Evolutionary conservation across 495 filamentous ascomycete species (phyloP), one percentile per base, ranked within the genome.

Genomic region (Xylaria acuta): DNA sequence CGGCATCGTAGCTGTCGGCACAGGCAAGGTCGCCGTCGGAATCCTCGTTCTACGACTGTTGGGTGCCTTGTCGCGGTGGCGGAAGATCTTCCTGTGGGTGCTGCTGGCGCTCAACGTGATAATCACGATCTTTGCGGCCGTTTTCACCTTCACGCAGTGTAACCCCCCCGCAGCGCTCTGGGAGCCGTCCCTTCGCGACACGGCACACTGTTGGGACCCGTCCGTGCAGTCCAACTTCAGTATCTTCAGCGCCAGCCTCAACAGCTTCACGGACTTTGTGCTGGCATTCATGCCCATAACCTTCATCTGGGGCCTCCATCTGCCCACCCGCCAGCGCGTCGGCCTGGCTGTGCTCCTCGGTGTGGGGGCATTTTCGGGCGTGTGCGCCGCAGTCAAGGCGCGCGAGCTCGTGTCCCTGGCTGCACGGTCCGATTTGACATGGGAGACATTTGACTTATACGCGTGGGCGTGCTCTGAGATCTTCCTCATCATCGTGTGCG

Each of bases 331-430:
- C 0, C 41, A 53, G 47, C 73, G 58, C 41, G 12, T 73, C 2
- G 73, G 62, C 3, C 47, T 75, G 22, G 16, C 32, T 27, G 27
- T 67, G 9, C 53, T 73, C 18, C 63, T 75, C 3, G 45, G 73
- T 22, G 40, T 60, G 5, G 71, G 73, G 45, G 22, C 66, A 1
- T 49, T 75, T 36, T 76, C 75, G 2, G 73, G 60, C 9, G 69
- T 77, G 7, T 73, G 73, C 41, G 73, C 75, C 32, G 70, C 71
- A 2, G 71, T 77, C 70, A 77, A 75, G 45, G 68, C 69, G 12
- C 25, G 30, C 6, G 38, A 63, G 41, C 49, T 64, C 14, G 47
- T 43, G 7, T 11, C 47, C 11, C 7, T 64, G 6, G 64, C 38
- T 1, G 20, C 36, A 0, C 60, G 62, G 8, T 41, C 45, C 6